Percentiles rank a stretch among this genome's conserved stretches.
Conservation (phyloP, 1,284 basidiomycete genomes). For the Fereydounia khargensis region DNA sequence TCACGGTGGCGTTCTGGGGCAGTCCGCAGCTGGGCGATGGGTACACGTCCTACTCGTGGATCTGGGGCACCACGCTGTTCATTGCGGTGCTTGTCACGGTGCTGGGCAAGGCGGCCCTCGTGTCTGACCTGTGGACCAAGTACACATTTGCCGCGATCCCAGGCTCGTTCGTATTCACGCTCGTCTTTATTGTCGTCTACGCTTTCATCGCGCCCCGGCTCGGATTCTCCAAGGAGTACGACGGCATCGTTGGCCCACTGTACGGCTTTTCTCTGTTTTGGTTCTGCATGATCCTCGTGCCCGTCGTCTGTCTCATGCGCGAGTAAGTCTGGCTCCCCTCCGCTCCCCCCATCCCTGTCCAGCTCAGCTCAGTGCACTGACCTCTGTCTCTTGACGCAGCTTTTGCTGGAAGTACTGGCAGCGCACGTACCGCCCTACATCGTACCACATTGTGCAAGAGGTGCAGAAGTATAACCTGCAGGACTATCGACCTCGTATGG, state of each 20-base stretch:
- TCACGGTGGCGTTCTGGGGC: slow-evolving; percentile 85
- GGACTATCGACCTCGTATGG: slow-evolving; percentile 93
- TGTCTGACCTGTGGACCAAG: slow-evolving; percentile 99
- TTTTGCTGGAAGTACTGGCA: slow-evolving; percentile 52
- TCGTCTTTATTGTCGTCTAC: slow-evolving; percentile 89
- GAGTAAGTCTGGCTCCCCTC: too few relatives aligned
- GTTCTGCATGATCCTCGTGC: slow-evolving; percentile 82
- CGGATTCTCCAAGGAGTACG: slow-evolving; percentile 78
- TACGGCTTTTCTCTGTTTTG: slow-evolving; percentile 88
- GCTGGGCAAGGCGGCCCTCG: slow-evolving; percentile 91
- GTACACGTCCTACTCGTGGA: slow-evolving; percentile 87
- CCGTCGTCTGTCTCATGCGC: slow-evolving; percentile 79
- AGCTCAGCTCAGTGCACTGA: too few relatives aligned
- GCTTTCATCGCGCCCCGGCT: slow-evolving; percentile 77
- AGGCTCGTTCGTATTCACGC: slow-evolving; percentile 91
- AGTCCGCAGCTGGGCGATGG: slow-evolving; percentile 70
- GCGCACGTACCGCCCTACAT: slow-evolving; percentile 81
- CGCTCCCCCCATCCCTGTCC: too few relatives aligned
- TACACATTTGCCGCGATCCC: slow-evolving; percentile 84
- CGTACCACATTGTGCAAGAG: slow-evolving; percentile 97
- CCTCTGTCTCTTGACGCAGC: too few relatives aligned
- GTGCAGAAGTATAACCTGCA: slow-evolving; percentile 88
- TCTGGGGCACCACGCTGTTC: slow-evolving; percentile 95
- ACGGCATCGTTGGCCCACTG: slow-evolving; percentile 75
- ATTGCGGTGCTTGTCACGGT: slow-evolving; percentile 89